Base-by-base conservation (phyloP, 305 asterid genomes). In the Rubia occidens region DNA sequence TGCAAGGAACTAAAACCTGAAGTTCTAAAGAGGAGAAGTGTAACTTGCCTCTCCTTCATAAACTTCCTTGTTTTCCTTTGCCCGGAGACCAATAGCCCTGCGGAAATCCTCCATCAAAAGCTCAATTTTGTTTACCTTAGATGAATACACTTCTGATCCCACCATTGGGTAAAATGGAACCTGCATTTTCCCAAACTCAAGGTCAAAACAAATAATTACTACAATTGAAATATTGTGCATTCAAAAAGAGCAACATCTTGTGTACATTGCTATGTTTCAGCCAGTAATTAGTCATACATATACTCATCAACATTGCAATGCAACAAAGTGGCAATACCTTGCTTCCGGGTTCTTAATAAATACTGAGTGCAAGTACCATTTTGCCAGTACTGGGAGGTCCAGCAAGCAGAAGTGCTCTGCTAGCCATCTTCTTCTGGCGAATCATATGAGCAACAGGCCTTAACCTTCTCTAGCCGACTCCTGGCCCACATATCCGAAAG, bases 91-190 rank as follows among this genome's bases (percentile, higher is more conserved):
- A 84, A 94, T 94, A 76, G 99, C 97, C 97, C 39, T 83, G 5
- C 99, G 83, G 21, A 95, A 95, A 69, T 87, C 85, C 71, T 95
- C 99, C 99, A 95, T 95, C 72, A 95, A 81, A 77, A 95, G 86
- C 87, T 95, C 98, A 8, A 96, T 95, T 83, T 91, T 95, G 85
- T 95, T 95, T 56, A 95, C 99, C 85, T 95, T 96, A 14, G 99
- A 87, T 59, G 99, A 95, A 79, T 88, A 91, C 45, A 95, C 99
- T 84, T 95, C 95, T 13, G 99, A 95, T 60, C 99, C 98, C 71
- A 95, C 99, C 99, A 95, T 95, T 51, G 99, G 99, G 75, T 96
- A 95, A 78, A 95, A 95, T 8, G 98, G 98, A 56, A 95, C 98
- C 97, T 94, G 78, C 76, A 51, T 43, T 39, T 21, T 29, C 5